These are phyloP conservation scores for Pseudodiploospora longispora DNA, from an alignment of 2,329 filamentous ascomycete species.

Conservation along the genomic window DNA sequence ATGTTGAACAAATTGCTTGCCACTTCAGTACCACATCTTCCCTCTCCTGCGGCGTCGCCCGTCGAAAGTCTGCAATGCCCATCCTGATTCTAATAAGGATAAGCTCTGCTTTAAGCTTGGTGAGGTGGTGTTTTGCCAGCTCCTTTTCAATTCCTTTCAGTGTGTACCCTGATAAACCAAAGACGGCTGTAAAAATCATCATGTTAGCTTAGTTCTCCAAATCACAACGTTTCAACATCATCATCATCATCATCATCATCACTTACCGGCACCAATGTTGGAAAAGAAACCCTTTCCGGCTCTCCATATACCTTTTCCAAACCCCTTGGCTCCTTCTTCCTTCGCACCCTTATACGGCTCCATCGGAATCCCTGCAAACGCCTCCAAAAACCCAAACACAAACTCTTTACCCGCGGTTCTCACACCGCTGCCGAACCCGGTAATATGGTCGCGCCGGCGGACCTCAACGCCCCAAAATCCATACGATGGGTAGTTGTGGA, in stretches of 20 bases:
- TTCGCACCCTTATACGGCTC: conserved; percentile 57
- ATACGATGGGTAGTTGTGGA: conserved; percentile 64
- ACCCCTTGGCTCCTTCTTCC: conserved; percentile 52
- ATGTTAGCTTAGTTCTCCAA: conserved; percentile 3
- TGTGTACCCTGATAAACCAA: conserved; percentile 41
- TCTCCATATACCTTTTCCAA: conserved; percentile 49
- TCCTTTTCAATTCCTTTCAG: conserved; percentile 48
- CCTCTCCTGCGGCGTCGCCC: conserved; percentile 13
- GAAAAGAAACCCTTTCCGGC: conserved; percentile 34
- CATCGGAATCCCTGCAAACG: conserved; percentile 56
- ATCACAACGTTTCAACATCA: background rate
- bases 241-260: background rate
- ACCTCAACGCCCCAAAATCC: conserved; percentile 54
- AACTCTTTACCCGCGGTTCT: conserved; percentile 59
- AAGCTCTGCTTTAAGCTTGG: conserved; percentile 24
- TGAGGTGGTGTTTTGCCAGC: conserved; percentile 25
- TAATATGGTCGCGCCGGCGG: conserved; percentile 56
- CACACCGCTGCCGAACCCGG: conserved; percentile 51
- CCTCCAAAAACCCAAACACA: conserved; percentile 58
- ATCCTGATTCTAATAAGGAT: conserved; percentile 23
- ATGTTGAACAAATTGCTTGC: conserved; percentile 7
- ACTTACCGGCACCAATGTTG: conserved; percentile 31
- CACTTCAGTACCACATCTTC: conserved; percentile 19
- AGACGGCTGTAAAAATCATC: conserved; percentile 23
- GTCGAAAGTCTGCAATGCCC: conserved; percentile 21